Percentiles rank a stretch among this genome's conserved stretches.
These are phyloP conservation scores for Malassezia japonica DNA, from an alignment of 1,284 basidiomycete species.

Conservation along the genomic window DNA sequence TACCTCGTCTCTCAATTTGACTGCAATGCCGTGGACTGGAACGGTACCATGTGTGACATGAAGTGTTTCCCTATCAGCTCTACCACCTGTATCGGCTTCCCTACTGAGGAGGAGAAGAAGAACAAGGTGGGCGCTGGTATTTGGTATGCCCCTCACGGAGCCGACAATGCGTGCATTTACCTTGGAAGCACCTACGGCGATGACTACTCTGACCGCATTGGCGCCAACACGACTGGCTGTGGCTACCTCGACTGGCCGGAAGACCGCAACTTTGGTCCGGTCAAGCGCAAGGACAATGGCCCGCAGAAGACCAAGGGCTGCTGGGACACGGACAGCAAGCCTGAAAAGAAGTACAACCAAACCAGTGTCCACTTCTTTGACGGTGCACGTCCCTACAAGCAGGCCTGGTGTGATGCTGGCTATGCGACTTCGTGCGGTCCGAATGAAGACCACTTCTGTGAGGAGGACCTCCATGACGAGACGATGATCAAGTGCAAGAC, in stretches of 20 bases:
- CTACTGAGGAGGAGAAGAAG: not conserved
- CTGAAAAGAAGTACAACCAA: conserved; percentile 4
- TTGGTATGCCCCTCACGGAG: conserved; percentile 12
- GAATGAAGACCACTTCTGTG: conserved; percentile 3
- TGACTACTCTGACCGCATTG: not conserved
- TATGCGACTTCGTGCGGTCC: conserved; percentile 3
- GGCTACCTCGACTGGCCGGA: conserved; percentile 16
- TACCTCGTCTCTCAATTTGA: conserved; percentile 13
- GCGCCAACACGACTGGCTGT: conserved; percentile 6
- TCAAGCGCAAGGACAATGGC: not conserved
- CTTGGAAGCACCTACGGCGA: conserved; percentile 3
- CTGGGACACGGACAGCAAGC: conserved; percentile 5
- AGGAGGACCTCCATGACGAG: not conserved
- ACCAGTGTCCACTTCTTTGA: conserved; percentile 9
- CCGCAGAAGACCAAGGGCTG: conserved; percentile 11
- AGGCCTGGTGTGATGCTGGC: conserved; percentile 7
- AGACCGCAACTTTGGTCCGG: conserved; percentile 10
- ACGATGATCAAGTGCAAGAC: conserved; percentile 6
- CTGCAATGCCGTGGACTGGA: conserved; percentile 13
- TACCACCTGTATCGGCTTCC: conserved; percentile 12
- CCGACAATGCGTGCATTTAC: conserved; percentile 1
- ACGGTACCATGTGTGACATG: conserved; percentile 13
- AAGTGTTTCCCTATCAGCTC: conserved; percentile 14
- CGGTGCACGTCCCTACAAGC: conserved; percentile 6
- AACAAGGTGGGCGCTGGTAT: conserved; percentile 1